Conservation (phyloP, 2,329 filamentous ascomycete species). For the Monosporascus sp. region DNA sequence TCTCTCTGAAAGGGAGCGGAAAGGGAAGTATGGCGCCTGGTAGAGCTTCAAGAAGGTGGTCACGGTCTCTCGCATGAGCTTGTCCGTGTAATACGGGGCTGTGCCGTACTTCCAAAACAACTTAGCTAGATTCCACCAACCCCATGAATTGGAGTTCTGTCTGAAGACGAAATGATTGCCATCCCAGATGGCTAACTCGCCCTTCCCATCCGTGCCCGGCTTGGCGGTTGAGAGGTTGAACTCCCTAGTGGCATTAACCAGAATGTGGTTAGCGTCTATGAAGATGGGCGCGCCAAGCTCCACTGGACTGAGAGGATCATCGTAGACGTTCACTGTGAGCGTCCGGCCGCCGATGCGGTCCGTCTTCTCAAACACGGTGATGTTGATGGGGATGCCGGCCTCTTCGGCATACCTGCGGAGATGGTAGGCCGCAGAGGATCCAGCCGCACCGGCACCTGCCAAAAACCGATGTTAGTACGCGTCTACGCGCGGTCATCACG, state of each 20-base stretch:
- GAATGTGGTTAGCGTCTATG: slow-evolving; percentile 75
- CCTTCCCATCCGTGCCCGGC: slow-evolving; percentile 42
- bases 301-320: slow-evolving; percentile 60
- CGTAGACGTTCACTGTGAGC: slow-evolving; percentile 75
- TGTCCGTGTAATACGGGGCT: slow-evolving; percentile 68
- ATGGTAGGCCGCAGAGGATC: slow-evolving; percentile 81
- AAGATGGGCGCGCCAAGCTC: slow-evolving; percentile 94
- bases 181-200: slow-evolving; percentile 76
- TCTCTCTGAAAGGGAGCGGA: slow-evolving; percentile 65
- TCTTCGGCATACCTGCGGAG: slow-evolving; percentile 65
- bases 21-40: slow-evolving; percentile 76
- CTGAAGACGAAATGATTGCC: slow-evolving; percentile 68
- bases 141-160: slow-evolving; percentile 51
- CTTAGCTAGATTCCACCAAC: slow-evolving; percentile 77
- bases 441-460: slow-evolving; percentile 81
- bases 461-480: not conserved
- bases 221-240: slow-evolving; percentile 63
- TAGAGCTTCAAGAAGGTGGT: slow-evolving; percentile 76
- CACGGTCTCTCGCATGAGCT: slow-evolving; percentile 66
- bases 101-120: slow-evolving; percentile 82
- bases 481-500: not conserved
- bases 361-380: slow-evolving; percentile 83
- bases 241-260: slow-evolving; percentile 64
- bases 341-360: slow-evolving; percentile 77
- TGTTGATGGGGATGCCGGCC: slow-evolving; percentile 59